Evolutionary conservation across 2,329 filamentous ascomycete species (phyloP).

Genomic region (Botrytis paeoniae): DNA sequence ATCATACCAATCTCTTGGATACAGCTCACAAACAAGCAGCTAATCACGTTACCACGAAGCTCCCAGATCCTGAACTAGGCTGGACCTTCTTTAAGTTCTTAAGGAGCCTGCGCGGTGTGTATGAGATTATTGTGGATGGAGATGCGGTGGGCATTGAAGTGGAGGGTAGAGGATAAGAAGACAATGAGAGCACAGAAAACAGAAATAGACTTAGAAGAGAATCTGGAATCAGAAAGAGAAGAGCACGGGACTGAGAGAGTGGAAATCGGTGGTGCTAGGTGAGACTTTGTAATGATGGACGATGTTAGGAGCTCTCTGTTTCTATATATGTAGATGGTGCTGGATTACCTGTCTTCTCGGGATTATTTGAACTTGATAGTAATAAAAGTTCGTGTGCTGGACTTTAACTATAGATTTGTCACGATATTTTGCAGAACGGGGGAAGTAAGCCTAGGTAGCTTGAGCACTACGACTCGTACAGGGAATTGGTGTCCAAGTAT

Average conservation of each 20-base stretch:
- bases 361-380: not conserved
- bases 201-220: not conserved
- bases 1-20: not conserved
- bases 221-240: not conserved
- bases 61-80: not conserved
- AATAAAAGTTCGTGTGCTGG: not conserved
- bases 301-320: not conserved
- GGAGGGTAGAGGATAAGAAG: not conserved
- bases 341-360: not conserved
- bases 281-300: not conserved
- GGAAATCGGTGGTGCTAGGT: too few relatives aligned
- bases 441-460: not conserved
- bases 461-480: not conserved
- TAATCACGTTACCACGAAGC: not conserved
- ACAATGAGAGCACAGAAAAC: not conserved
- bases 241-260: not conserved
- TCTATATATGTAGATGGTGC: not conserved
- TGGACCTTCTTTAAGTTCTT: rapidly evolving
- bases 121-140: not conserved
- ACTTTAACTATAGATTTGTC: not conserved
- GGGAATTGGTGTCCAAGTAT: not conserved
- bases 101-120: not conserved
- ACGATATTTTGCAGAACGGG: not conserved
- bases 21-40: not conserved
- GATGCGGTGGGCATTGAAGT: not conserved